These are phyloP conservation scores for Entelexis sorbosivorans DNA, from an alignment of 1,139 yeast species.

Conservation along the genomic window DNA sequence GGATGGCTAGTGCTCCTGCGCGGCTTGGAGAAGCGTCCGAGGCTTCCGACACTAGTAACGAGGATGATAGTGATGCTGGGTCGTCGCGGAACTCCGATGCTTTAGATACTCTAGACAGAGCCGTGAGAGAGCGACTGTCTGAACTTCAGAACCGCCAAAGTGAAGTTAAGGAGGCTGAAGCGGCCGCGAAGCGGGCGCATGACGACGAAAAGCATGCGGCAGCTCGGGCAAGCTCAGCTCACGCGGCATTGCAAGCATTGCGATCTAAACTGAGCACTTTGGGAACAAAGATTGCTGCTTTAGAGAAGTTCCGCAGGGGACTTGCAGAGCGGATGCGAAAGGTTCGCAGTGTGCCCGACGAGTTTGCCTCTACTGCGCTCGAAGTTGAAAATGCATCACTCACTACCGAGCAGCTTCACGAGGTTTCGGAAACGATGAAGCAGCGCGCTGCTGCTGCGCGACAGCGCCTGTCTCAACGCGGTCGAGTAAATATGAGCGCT, in stretches of 20 bases:
- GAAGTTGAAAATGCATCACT: neutral
- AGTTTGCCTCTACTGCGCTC: neutral
- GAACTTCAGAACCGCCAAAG: neutral
- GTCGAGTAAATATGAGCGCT: slow-evolving; percentile 80
- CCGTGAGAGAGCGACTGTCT: no score
- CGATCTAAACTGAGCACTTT: neutral
- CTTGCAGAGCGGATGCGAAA: neutral
- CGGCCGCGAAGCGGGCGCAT: neutral
- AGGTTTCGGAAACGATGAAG: neutral
- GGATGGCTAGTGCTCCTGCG: neutral
- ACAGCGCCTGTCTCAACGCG: slow-evolving; percentile 47
- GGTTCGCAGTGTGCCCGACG: neutral
- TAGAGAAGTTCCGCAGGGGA: neutral
- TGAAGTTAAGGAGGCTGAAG: neutral
- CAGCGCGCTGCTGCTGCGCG: neutral
- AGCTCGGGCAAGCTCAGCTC: slow-evolving; percentile 26
- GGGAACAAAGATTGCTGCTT: neutral
- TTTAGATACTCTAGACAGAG: no score
- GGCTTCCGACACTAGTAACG: neutral
- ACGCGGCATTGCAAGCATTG: neutral
- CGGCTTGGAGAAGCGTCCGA: neutral
- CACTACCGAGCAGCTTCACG: neutral
- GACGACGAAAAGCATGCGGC: neutral
- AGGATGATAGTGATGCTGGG: neutral
- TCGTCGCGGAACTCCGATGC: no score